Evolutionary conservation across 768 basidiomycete genomes (phyloP).

Genomic region (Suillus decipiens): DNA sequence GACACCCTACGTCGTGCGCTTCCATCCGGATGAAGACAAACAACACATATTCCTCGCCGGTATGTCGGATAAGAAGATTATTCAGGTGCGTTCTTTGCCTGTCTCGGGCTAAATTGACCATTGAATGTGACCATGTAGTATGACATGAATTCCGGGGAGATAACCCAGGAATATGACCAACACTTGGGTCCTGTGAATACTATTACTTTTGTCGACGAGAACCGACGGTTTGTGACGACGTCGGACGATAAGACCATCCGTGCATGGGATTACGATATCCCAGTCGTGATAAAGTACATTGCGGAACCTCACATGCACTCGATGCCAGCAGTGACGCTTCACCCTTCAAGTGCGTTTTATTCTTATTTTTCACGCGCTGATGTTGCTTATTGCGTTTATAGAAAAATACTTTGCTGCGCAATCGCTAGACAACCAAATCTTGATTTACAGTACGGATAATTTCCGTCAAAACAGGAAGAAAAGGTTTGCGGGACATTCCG

Average conservation of each 20-base stretch:
- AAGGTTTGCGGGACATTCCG: conserved; percentile 94
- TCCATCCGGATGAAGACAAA: conserved; percentile 96
- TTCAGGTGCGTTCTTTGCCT: conserved; percentile 64
- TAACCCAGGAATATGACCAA: conserved; percentile 98
- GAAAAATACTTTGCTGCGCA: conserved; percentile 98
- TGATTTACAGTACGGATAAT: conserved; percentile 96
- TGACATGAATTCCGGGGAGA: conserved; percentile 93
- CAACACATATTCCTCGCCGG: conserved; percentile 96
- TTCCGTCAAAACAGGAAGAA: conserved; percentile 99
- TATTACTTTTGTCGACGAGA: conserved; percentile 98
- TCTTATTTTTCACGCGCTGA: conserved; percentile 12
- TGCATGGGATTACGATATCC: conserved; percentile 99
- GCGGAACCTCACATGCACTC: conserved; percentile 99
- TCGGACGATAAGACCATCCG: conserved; percentile 99
- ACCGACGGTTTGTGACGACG: conserved; percentile 95
- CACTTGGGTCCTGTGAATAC: conserved; percentile 98
- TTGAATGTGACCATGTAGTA: conserved; percentile 53
- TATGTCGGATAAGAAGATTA: conserved; percentile 99
- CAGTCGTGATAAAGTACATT: conserved; percentile 99
- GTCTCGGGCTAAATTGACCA: neutral
- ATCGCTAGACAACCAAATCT: conserved; percentile 97
- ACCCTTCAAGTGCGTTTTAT: conserved; percentile 81
- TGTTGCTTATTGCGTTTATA: conserved; percentile 30
- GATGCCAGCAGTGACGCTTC: conserved; percentile 96
- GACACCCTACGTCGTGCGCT: conserved; percentile 92